These are phyloP conservation scores for Triticum urartu DNA, from an alignment of 176 grass and related monocot genomes.

Conservation along the genomic window DNA sequence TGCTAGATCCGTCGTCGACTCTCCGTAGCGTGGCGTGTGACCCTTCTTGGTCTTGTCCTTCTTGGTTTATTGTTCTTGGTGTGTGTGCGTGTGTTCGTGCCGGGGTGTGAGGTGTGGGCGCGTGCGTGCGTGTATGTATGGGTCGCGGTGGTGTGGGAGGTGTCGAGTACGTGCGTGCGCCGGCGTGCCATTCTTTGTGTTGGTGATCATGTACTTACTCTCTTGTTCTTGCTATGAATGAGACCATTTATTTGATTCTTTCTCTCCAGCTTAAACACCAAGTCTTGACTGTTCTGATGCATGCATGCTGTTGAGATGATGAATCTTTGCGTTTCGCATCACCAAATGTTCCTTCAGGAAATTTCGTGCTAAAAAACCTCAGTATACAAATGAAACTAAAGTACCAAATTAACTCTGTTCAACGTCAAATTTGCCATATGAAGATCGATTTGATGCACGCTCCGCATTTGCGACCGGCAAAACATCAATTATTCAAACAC, in stretches of 20 bases:
- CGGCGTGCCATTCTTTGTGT: conserved; percentile 36
- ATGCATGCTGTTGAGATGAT: not conserved
- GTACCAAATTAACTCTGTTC: not conserved
- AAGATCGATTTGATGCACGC: not conserved
- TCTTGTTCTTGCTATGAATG: conserved; percentile 22
- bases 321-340: not conserved
- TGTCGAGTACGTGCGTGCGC: conserved; percentile 23
- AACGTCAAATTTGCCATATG: not conserved
- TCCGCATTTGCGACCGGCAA: not conserved
- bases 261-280: not conserved
- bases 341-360: not conserved
- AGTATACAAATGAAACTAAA: not conserved
- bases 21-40: not conserved
- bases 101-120: not conserved
- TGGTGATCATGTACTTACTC: conserved; percentile 22
- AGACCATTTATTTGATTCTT: conserved; percentile 71
- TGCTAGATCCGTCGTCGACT: conserved; percentile 26
- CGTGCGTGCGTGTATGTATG: conserved; percentile 34
- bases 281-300: not conserved
- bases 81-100: not conserved
- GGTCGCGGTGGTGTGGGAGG: conserved; percentile 25
- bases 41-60: too few species aligned
- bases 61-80: not conserved
- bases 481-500: too few species aligned
- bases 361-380: not conserved